These are phyloP conservation scores for Neonectria neomacrospora DNA, from an alignment of 2,329 filamentous ascomycete genomes.

Conservation along the genomic window DNA sequence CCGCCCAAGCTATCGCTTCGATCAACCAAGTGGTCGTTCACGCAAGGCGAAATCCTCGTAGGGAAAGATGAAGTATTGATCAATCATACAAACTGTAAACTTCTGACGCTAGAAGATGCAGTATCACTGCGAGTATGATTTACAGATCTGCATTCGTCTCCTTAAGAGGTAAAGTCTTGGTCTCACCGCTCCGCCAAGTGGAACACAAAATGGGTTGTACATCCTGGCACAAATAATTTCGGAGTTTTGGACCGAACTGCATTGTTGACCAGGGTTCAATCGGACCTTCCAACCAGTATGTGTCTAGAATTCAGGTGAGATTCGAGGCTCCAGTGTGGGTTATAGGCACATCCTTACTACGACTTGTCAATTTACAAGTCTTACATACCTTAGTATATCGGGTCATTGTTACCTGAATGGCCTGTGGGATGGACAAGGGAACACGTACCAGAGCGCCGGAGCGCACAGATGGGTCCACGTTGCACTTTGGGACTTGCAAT, in stretches of 20 bases:
- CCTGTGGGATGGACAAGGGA: neutral
- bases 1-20: neutral
- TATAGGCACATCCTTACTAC: neutral
- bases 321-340: neutral
- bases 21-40: neutral
- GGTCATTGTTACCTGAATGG: neutral
- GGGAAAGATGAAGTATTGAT: neutral
- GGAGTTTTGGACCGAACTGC: neutral
- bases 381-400: neutral
- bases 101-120: too few species aligned
- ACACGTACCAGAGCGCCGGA: neutral
- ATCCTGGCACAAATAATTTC: constrained; percentile 2
- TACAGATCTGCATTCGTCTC: neutral
- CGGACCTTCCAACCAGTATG: neutral
- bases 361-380: too few species aligned
- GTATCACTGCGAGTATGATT: neutral
- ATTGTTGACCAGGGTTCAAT: neutral
- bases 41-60: neutral
- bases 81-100: neutral
- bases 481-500: neutral
- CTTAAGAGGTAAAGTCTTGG: neutral
- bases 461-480: neutral
- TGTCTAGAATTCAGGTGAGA: neutral
- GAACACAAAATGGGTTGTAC: neutral
- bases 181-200: constrained; percentile 1